These are phyloP conservation scores for Colletotrichum melonis DNA, from an alignment of 2,329 filamentous ascomycete genomes.

Conservation along the genomic window DNA sequence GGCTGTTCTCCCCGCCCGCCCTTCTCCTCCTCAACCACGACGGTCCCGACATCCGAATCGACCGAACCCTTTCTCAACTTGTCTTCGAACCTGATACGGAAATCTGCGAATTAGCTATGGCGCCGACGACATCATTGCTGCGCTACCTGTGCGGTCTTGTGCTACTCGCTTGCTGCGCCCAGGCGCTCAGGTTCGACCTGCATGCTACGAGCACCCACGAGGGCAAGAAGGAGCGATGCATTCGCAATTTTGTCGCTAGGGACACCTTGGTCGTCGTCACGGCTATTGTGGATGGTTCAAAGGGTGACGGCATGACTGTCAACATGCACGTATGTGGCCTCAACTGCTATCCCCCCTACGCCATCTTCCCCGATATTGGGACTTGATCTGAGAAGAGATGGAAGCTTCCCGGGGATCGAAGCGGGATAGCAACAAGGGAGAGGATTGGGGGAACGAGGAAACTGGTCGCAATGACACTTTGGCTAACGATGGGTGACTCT, in stretches of 20 bases:
- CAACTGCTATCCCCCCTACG: background rate
- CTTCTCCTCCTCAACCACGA: conserved; percentile 56
- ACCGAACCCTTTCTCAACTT: background rate
- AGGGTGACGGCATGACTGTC: conserved; percentile 91
- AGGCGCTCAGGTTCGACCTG: conserved; percentile 94
- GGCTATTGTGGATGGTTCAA: conserved; percentile 84
- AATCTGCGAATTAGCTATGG: conserved; percentile 51
- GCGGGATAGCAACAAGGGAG: background rate
- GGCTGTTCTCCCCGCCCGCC: background rate
- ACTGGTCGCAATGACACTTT: background rate
- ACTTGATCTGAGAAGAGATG: background rate
- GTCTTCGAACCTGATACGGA: background rate
- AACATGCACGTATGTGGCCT: conserved; percentile 84
- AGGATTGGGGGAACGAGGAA: background rate
- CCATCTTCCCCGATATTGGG: background rate
- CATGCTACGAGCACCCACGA: conserved; percentile 73
- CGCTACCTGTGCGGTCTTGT: conserved; percentile 69
- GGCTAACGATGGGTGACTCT: conserved; percentile 23
- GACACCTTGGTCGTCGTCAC: conserved; percentile 97
- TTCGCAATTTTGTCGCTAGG: conserved; percentile 93
- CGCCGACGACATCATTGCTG: conserved; percentile 62
- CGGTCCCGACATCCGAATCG: background rate
- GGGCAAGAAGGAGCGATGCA: conserved; percentile 83
- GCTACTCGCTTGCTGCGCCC: conserved; percentile 63
- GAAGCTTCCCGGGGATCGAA: background rate